Conservation (phyloP, 768 basidiomycete species). For the Russula griseocarnosa region DNA sequence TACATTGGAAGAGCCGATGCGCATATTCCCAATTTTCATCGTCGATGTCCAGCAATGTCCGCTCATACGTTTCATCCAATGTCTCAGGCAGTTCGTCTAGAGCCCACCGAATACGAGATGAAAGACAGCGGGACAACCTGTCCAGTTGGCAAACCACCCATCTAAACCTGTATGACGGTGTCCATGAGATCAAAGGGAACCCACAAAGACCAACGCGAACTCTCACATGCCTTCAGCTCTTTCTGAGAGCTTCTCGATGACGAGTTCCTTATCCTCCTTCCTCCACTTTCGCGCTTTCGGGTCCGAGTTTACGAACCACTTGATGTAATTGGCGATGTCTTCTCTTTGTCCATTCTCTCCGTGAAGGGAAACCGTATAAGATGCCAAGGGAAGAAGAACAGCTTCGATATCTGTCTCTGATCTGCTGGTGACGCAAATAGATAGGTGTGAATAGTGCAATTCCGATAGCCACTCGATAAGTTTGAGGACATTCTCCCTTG, state of each 20-base stretch:
- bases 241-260: background rate
- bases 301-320: background rate
- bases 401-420: background rate
- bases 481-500: background rate
- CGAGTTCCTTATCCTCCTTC: background rate
- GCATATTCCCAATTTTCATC: background rate
- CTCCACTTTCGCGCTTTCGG: background rate
- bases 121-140: background rate
- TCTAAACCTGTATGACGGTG: background rate
- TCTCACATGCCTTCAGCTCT: background rate
- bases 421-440: background rate
- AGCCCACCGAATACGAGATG: background rate
- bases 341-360: background rate
- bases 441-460: background rate
- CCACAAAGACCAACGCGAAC: too few relatives aligned
- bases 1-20: background rate
- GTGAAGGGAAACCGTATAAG: background rate
- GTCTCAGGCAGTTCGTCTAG: background rate
- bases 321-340: background rate
- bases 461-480: background rate
- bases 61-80: conserved; percentile 1
- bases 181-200: background rate
- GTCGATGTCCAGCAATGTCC: background rate
- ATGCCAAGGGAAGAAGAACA: background rate
- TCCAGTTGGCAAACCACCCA: conserved; percentile 7